phyloP scores from a whole-genome alignment of 139 green algal genomes.

The Nannochloris sp. region DNA sequence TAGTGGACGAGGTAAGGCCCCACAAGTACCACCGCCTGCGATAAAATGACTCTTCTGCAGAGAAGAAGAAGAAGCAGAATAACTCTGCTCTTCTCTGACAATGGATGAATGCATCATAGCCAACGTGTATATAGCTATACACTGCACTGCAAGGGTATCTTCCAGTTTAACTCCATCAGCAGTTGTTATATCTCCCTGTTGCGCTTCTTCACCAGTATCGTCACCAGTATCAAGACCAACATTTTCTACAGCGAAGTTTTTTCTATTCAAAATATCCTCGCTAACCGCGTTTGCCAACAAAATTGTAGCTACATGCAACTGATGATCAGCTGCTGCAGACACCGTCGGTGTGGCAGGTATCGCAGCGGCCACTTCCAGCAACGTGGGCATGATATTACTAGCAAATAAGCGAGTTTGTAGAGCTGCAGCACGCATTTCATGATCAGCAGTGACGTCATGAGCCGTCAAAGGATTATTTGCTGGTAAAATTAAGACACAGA shows the following conservation, averaged over 20 bases:
- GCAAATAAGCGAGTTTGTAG: constrained; percentile 13
- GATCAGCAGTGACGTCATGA: neutral
- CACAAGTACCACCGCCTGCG: too few relatives aligned
- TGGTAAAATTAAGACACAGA: neutral
- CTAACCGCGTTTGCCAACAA: neutral
- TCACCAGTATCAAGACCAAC: too few relatives aligned
- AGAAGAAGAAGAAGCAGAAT: neutral
- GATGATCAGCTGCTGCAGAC: neutral
- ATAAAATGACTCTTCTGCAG: too few relatives aligned
- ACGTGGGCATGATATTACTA: neutral
- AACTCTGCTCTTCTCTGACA: too few relatives aligned
- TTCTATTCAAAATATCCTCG: neutral
- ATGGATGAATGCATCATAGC: constrained; percentile 15
- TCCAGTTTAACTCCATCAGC: neutral
- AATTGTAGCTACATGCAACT: too few relatives aligned
- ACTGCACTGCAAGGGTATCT: neutral
- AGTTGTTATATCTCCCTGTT: neutral
- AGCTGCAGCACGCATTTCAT: neutral
- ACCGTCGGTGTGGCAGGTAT: neutral
- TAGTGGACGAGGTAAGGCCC: too few relatives aligned
- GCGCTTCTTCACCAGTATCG: neutral
- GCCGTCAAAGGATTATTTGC: neutral
- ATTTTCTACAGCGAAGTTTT: neutral
- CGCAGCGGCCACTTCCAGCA: constrained; percentile 3
- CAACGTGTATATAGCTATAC: constrained; percentile 5